Evolutionary conservation across 2,329 filamentous ascomycete species (phyloP).

Genomic region (Cladosporium sp.): DNA sequence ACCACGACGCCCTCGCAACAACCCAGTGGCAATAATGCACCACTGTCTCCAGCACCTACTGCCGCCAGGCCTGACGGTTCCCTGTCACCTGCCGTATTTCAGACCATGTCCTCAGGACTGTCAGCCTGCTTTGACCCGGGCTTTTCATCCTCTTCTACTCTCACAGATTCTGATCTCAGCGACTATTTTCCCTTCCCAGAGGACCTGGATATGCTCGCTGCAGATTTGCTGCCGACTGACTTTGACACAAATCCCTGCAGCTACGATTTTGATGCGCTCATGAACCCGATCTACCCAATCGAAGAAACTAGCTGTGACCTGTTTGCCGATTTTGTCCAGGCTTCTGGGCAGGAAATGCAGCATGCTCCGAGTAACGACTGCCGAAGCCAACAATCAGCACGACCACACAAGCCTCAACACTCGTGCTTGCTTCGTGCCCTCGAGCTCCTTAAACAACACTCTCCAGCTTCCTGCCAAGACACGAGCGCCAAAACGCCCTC

Average conservation of each 20-base stretch:
- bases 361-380: neutral
- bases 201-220: neutral
- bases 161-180: neutral
- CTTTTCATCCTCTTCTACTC: neutral
- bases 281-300: neutral
- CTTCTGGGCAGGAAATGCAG: neutral
- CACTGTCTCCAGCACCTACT: neutral
- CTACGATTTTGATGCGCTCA: neutral
- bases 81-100: neutral
- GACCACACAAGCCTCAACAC: constrained; percentile 16
- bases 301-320: neutral
- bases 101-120: neutral
- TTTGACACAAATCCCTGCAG: neutral
- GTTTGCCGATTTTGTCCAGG: neutral
- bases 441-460: constrained; percentile 30
- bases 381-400: neutral
- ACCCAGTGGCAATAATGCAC: constrained; percentile 1
- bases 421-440: constrained; percentile 29
- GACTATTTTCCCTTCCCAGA: neutral
- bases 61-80: neutral
- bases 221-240: neutral
- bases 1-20: constrained; percentile 8
- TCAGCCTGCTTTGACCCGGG: neutral
- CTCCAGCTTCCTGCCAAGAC: constrained; percentile 18
- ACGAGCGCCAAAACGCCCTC: neutral